These are phyloP conservation scores for Salisapilia sapeloensis DNA, from an alignment of 352 stramenopile species.

Conservation along the genomic window DNA sequence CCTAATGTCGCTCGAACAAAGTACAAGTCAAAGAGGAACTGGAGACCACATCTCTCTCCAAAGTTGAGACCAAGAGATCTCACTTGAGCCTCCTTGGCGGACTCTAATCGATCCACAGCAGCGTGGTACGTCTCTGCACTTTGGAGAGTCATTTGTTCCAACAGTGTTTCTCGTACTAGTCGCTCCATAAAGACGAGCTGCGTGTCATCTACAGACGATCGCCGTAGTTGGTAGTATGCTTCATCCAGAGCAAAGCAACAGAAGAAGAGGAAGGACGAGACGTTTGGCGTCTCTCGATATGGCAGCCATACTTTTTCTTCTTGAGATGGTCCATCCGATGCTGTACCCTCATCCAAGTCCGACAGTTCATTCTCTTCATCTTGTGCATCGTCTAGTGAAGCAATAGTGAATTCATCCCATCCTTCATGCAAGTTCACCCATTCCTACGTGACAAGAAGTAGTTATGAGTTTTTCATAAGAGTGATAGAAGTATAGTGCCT, in stretches of 20 bases:
- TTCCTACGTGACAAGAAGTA: constrained; percentile 15
- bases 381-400: background rate
- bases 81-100: constrained; percentile 24
- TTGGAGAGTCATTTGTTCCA: constrained; percentile 61
- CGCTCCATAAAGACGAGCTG: constrained; percentile 43
- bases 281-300: constrained; percentile 64
- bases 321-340: constrained; percentile 17
- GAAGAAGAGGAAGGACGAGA: constrained; percentile 74
- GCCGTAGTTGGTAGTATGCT: constrained; percentile 44
- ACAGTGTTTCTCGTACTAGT: constrained; percentile 44
- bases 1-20: constrained; percentile 73
- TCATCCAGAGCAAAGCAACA: constrained; percentile 75
- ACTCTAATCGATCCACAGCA: constrained; percentile 34
- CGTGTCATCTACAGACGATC: constrained; percentile 13
- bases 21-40: constrained; percentile 84
- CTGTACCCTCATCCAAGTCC: constrained; percentile 11
- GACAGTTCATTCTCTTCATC: constrained; percentile 15
- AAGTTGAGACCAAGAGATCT: constrained; percentile 46
- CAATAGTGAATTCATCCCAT: constrained; percentile 56
- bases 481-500: background rate
- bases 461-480: background rate
- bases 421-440: constrained; percentile 59
- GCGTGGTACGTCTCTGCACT: constrained; percentile 56
- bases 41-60: constrained; percentile 65
- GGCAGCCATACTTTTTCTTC: constrained; percentile 74